Base-by-base conservation (phyloP, 2,329 filamentous ascomycete species). In the Sarocladiaceae sp. region DNA sequence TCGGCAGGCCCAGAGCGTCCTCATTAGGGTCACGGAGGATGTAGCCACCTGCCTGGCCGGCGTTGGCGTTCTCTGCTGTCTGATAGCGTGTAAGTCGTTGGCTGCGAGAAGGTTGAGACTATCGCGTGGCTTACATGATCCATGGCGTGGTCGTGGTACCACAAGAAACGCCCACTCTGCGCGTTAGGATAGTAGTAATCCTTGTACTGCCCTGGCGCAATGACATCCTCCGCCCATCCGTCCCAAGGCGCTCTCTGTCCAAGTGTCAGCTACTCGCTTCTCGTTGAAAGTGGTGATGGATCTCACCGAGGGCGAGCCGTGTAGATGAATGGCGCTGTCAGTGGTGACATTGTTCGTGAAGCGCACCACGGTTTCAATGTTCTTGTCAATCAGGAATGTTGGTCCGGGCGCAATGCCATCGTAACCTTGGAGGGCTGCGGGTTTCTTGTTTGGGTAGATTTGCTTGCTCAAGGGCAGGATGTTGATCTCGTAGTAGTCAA, bases 201-300 rank as follows among this genome's bases (percentile, higher is more conserved):
- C 61, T 84, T 83, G 64, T 75, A 81, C 58, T 83, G 65, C 1
- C 77, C 77, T 0, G 73, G 71, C 1, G 64, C 46, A 1, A 76
- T 75, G n/a, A 71, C 66, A 55, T 83, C 80, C 42, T 73, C 71
- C 13, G 44, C 44, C 44, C 44, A 48, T 15, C 44, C 74, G 90
- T 84, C 3, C 88, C 87, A 69, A 90, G 81, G 0, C 87, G 87
- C 60, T 92, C 88, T 20, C 88, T 77, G 52, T 85, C 80, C 0
- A 2, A 85, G 10, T 25, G 40, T 46, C 25, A 46, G 40, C 40
- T 28, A 10, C 20, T 12, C 17, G 22, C 6, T n/a, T 18, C 6
- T 4, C 13, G 6, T 26, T 4, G 17, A 18, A 8, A 22, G 6
- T 4, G 4, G 20, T 12, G n/a, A 46, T 5, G 18, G 11, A 28